Percentiles rank a stretch among this genome's conserved stretches.
Evolutionary conservation across 768 basidiomycete genomes (phyloP).

Genomic region (Auricularia cornea): DNA sequence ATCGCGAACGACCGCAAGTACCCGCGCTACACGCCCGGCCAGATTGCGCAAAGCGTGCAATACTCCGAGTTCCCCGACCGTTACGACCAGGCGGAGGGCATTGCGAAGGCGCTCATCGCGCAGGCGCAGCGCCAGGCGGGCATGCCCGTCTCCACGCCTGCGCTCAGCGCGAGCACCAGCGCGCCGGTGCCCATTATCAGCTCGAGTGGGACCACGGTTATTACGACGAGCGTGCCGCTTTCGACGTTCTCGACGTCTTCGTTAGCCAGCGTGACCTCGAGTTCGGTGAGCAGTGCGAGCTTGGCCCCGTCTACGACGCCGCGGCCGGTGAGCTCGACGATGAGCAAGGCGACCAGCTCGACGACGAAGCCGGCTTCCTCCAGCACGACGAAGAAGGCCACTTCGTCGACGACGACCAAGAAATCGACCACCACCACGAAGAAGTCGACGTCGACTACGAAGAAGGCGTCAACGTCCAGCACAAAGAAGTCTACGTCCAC

Average conservation of each 20-base stretch:
- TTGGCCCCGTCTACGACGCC: neutral
- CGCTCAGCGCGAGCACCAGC: neutral
- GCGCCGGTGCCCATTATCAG: neutral
- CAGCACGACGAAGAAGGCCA: too few species aligned
- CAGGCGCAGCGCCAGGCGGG: neutral
- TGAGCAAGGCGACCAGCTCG: too few species aligned
- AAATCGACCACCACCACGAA: too few species aligned
- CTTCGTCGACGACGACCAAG: too few species aligned
- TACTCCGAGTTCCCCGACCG: neutral
- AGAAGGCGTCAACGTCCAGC: too few species aligned
- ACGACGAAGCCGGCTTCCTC: too few species aligned
- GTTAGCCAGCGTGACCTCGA: too few species aligned
- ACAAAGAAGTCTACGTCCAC: too few species aligned
- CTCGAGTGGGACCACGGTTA: neutral
- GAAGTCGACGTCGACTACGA: too few species aligned
- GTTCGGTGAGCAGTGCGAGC: neutral
- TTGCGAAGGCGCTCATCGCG: neutral
- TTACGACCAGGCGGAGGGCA: neutral
- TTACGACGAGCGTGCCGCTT: neutral
- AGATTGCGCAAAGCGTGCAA: neutral
- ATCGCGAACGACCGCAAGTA: neutral
- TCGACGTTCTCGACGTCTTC: too few species aligned
- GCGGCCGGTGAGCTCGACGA: too few species aligned
- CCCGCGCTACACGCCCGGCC: neutral
- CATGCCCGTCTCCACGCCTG: neutral